Base-by-base conservation (phyloP, 306 rosid genomes). In the Pterocarpus santalinus region DNA sequence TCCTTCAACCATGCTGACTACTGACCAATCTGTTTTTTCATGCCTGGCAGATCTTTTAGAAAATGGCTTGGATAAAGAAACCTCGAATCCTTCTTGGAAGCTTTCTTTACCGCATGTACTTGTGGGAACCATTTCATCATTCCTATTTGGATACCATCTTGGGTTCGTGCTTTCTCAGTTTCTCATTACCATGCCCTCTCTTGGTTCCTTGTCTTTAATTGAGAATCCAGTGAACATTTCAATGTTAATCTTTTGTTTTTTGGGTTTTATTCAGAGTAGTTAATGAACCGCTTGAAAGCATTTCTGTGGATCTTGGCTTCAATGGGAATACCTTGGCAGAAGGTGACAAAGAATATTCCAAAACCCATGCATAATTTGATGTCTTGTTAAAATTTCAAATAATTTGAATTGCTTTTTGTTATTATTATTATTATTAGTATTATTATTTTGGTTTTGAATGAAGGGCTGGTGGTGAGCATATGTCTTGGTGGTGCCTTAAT, bases 401-500 rank as follows among this genome's bases (percentile, higher is more conserved):
- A 51, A 49, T 73, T 38, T 65, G 47, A 62, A 72, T 61, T 80
- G 38, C 7, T 14, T 51, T 51, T 14, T 39, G 1, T 63, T 53
- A 62, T 88, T n/a, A 7, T 16, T 43, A 43, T 43, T 43, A 5
- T 3, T 39, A 3, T 39, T 3, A 3, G 0, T 39, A 43, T 43
- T 43, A 10, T 43, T 53, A 64, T 88, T 15, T 10, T 17, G 60
- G 57, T 84, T 15, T 60, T 46, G 51, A 75, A 86, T 87, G 83
- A 85, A 95, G 99, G 98, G 82, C 88, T 93, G 85, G 98, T 95
- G 83, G 99, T 95, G 78, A 95, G 99, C 88, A 95, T 93, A 33
- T 95, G 99, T 63, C 84, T 93, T 76, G 99, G 92, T 72, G 98
- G 99, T 84, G 99, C 99, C 82, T 80, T 95, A 49, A 35, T 95